Base-by-base conservation (phyloP, 1,284 basidiomycete genomes). In the Trichosporon sp. region DNA sequence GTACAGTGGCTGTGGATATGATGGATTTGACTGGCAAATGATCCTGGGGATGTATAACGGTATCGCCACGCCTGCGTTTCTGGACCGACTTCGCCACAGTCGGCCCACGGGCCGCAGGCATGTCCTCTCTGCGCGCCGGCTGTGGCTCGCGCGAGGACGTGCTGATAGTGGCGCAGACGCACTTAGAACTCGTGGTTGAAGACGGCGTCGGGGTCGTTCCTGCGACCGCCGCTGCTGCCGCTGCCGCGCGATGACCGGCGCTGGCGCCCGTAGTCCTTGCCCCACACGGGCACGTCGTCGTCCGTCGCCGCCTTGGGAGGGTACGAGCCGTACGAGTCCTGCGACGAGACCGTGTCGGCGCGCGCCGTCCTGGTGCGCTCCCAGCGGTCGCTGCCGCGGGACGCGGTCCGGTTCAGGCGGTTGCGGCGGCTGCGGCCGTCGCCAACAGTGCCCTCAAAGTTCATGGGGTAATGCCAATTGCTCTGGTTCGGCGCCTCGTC, bases 231-330 rank as follows among this genome's bases (percentile, higher is more conserved):
- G 53, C 65, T 62, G 44, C 38, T 65, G 65, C 62, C 66, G 35
- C 64, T 68, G 34, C 69, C 72, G 35, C 72, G 75, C 25, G 69
- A 69, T 56, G 68, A 73, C 44, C 75, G 66, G 56, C 73, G 64
- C 69, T 77, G 77, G 62, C 75, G 73, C 9, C 83, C 83, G 66
- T 84, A 84, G 65, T 83, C 82, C 69, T 75, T 75, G 31, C 83
- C 83, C 83, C 83, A 84, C 68, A 83, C 82, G 58, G 83, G 83
- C 7, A 84, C 80, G 68, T 84, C 82, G 60, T 77, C 77, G 69
- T 84, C 82, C 42, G 75, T 74, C 6, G 77, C 72, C 15, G 76
- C 75, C n/a, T 47, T 29, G 0, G 80, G 76, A 3, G 79, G 78
- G 66, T 81, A 79, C 12, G 70, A 69, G 58, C 70, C 72, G 53